A percentile compares a stretch with the other conserved stretches of the same genome.
phyloP scores from a whole-genome alignment of 805 yeast species.

The Candida fluviatilis region DNA sequence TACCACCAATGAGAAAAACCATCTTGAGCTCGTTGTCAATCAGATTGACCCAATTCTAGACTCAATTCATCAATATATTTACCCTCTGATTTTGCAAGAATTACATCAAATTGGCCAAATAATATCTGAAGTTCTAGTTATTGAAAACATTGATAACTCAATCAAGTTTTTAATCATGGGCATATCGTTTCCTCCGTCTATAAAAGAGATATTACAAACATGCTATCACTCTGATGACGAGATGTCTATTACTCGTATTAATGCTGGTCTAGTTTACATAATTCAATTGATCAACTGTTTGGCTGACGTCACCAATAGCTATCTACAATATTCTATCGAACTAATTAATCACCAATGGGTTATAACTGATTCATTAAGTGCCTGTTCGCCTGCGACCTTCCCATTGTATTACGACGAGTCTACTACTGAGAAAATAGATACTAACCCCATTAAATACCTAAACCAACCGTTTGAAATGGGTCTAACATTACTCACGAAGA shows the following conservation, averaged over 20 bases:
- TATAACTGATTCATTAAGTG: constrained; percentile 17
- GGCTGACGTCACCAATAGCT: constrained; percentile 21
- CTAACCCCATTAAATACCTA: constrained; percentile 1
- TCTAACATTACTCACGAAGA: constrained; percentile 26
- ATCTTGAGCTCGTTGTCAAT: constrained; percentile 21
- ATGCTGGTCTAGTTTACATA: constrained; percentile 30
- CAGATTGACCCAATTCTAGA: constrained; percentile 27
- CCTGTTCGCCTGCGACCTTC: constrained; percentile 8
- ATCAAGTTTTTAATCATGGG: constrained; percentile 28
- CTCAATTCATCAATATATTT: constrained; percentile 15
- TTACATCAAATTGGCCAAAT: constrained; percentile 12
- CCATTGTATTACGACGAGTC: constrained; percentile 26
- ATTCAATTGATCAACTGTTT: constrained; percentile 22
- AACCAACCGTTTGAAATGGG: constrained; percentile 32
- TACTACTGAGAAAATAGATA: constrained; percentile 14
- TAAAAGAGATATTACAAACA: constrained; percentile 23
- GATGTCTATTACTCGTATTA: constrained; percentile 20
- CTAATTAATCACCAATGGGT: constrained; percentile 16
- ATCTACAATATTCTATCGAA: constrained; percentile 25
- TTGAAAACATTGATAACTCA: constrained; percentile 19
- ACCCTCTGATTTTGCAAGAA: constrained; percentile 17
- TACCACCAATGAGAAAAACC: constrained; percentile 9
- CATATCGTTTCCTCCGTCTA: constrained; percentile 31
- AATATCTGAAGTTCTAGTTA: constrained; percentile 22
- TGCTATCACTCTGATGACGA: constrained; percentile 22